These are phyloP conservation scores for Pseudonitzschia multistriata DNA, from an alignment of 108 stramenopile species.

Conservation along the genomic window DNA sequence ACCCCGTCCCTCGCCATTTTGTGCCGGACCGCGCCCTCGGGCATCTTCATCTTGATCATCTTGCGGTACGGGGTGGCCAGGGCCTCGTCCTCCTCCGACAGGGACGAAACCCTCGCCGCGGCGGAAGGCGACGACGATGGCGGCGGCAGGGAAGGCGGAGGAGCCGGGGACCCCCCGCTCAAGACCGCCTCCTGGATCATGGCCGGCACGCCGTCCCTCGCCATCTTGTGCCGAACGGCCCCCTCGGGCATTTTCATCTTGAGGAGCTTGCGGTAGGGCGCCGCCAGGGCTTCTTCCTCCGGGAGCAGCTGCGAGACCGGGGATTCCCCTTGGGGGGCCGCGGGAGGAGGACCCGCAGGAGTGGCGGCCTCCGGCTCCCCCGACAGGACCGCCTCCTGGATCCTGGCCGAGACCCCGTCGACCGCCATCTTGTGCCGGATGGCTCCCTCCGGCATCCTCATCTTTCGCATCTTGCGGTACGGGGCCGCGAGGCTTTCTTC, in stretches of 20 bases:
- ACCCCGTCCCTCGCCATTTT: conserved; percentile 30
- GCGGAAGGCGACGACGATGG: conserved; percentile 2
- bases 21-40: conserved; percentile 31
- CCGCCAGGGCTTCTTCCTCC: conserved; percentile 32
- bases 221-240: conserved; percentile 33
- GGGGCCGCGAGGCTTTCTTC: conserved; percentile 29
- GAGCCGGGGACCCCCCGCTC: conserved; percentile 11
- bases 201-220: conserved; percentile 14
- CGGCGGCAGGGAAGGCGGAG: background rate
- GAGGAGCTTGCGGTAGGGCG: conserved; percentile 34
- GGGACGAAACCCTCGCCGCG: conserved; percentile 11
- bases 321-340: background rate
- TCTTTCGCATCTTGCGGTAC: conserved; percentile 35
- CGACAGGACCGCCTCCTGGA: conserved; percentile 20
- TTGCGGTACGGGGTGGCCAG: conserved; percentile 34
- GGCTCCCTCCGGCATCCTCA: conserved; percentile 28
- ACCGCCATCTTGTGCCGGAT: conserved; percentile 28
- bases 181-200: conserved; percentile 32
- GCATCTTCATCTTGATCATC: conserved; percentile 39
- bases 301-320: conserved; percentile 11
- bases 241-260: conserved; percentile 35
- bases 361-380: conserved; percentile 1
- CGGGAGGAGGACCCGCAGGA: background rate
- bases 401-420: conserved; percentile 5
- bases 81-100: conserved; percentile 30